phyloP scores from a whole-genome alignment of 176 grass and related monocot species.

The Musa schizocarpa region DNA sequence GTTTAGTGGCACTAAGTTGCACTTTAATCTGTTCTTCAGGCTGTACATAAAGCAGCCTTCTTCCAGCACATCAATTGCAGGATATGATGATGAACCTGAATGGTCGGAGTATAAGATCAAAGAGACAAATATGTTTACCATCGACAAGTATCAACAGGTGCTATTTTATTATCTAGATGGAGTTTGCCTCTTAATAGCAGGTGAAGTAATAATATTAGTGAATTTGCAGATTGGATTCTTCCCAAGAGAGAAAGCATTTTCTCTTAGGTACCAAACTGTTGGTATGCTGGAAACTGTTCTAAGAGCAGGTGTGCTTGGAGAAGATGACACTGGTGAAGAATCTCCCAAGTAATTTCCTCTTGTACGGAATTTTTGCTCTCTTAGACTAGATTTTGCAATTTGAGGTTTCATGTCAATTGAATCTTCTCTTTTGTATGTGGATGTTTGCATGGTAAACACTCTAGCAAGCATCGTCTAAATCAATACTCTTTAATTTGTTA shows the following conservation, averaged over 20 bases:
- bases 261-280: conserved; percentile 81
- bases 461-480: neutral
- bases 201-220: conserved; percentile 22
- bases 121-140: conserved; percentile 87
- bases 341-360: conserved; percentile 48
- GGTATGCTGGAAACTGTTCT: conserved; percentile 87
- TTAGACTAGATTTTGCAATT: neutral
- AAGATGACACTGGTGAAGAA: conserved; percentile 82
- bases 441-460: no score
- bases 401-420: neutral
- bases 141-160: conserved; percentile 97
- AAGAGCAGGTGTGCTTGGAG: conserved; percentile 76
- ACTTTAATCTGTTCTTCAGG: conserved; percentile 30
- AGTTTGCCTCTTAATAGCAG: neutral
- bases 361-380: no score
- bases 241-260: conserved; percentile 63
- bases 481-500: neutral
- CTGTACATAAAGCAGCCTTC: conserved; percentile 81
- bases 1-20: neutral
- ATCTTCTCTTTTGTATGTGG: neutral
- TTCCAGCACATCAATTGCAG: conserved; percentile 46
- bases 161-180: neutral
- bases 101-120: conserved; percentile 98
- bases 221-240: conserved; percentile 88
- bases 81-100: conserved; percentile 52